These are phyloP conservation scores for Wickerhamiella parazyma DNA, from an alignment of 805 yeast species.

Conservation along the genomic window DNA sequence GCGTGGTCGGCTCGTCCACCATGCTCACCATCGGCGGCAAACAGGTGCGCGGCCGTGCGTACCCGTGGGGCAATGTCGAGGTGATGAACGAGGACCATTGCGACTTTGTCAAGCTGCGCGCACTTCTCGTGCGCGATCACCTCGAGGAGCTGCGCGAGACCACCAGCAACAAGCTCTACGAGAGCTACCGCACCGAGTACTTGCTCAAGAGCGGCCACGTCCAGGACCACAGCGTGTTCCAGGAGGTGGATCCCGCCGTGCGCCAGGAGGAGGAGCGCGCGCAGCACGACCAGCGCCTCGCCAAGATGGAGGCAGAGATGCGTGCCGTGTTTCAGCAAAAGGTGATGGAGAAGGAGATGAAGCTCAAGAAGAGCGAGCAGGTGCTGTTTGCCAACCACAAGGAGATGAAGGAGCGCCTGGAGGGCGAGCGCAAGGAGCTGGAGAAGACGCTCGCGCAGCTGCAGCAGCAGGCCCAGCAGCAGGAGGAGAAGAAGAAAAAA, in stretches of 20 bases:
- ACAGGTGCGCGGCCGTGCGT: slow-evolving; percentile 74
- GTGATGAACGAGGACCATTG: slow-evolving; percentile 89
- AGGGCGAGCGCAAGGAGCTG: slow-evolving; percentile 73
- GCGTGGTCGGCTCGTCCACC: slow-evolving; percentile 80
- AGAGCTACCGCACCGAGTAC: slow-evolving; percentile 77
- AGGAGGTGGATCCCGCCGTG: slow-evolving; percentile 82
- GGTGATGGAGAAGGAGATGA: slow-evolving; percentile 92
- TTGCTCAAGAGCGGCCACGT: slow-evolving; percentile 69
- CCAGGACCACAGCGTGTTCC: slow-evolving; percentile 87
- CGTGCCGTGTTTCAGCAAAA: slow-evolving; percentile 91
- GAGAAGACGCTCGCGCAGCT: slow-evolving; percentile 82
- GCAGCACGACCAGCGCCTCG: slow-evolving; percentile 83
- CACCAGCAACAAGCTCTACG: slow-evolving; percentile 66
- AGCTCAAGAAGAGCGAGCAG: slow-evolving; percentile 90
- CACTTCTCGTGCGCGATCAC: slow-evolving; percentile 74
- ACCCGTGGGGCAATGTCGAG: slow-evolving; percentile 96
- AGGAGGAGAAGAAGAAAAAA: slow-evolving; percentile 13
- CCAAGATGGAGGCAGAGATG: slow-evolving; percentile 94
- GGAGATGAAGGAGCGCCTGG: slow-evolving; percentile 90
- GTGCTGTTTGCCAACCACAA: slow-evolving; percentile 90
- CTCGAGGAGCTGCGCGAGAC: slow-evolving; percentile 87
- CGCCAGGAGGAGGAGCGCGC: slow-evolving; percentile 90
- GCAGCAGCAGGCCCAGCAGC: slow-evolving; percentile 19
- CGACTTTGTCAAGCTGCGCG: slow-evolving; percentile 81
- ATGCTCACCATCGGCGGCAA: slow-evolving; percentile 64